Percentiles rank a stretch among this genome's conserved stretches.
Conservation (phyloP, 139 green algal species). For the Picochlorum sp. region DNA sequence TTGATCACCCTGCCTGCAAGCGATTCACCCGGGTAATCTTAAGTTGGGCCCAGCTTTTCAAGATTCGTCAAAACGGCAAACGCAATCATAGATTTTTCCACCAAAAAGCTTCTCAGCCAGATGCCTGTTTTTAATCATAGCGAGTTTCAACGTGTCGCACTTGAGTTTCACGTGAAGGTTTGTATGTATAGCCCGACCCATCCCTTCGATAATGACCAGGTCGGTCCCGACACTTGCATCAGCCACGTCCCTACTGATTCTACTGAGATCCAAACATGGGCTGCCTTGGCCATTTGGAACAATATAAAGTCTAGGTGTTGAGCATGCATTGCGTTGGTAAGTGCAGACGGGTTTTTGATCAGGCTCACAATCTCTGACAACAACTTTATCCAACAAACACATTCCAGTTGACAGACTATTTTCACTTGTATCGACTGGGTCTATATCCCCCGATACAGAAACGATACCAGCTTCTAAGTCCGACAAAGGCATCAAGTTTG, state of each 20-base stretch:
- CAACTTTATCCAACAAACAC: no score
- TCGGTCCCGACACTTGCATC: conserved; percentile 70
- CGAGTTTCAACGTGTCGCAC: conserved; percentile 89
- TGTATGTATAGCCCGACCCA: conserved; percentile 84
- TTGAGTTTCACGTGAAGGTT: conserved; percentile 60
- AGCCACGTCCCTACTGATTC: conserved; percentile 56
- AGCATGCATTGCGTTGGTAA: conserved; percentile 18
- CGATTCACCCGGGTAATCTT: no score
- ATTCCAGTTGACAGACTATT: no score
- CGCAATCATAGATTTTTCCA: conserved; percentile 84
- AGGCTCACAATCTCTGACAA: background rate
- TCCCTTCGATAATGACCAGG: conserved; percentile 93
- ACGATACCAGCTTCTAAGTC: background rate
- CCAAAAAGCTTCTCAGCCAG: conserved; percentile 73
- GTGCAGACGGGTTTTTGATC: no score
- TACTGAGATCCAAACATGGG: conserved; percentile 89
- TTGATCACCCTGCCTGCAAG: no score
- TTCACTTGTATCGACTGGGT: no score
- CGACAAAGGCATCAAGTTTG: conserved; percentile 13
- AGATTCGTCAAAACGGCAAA: conserved; percentile 62
- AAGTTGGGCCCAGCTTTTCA: background rate
- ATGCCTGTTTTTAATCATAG: conserved; percentile 93
- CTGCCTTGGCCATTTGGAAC: conserved; percentile 71
- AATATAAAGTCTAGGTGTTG: conserved; percentile 55
- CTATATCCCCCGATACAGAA: background rate